phyloP scores from a whole-genome alignment of 352 stramenopile genomes.

The Globisporangium parvum region DNA sequence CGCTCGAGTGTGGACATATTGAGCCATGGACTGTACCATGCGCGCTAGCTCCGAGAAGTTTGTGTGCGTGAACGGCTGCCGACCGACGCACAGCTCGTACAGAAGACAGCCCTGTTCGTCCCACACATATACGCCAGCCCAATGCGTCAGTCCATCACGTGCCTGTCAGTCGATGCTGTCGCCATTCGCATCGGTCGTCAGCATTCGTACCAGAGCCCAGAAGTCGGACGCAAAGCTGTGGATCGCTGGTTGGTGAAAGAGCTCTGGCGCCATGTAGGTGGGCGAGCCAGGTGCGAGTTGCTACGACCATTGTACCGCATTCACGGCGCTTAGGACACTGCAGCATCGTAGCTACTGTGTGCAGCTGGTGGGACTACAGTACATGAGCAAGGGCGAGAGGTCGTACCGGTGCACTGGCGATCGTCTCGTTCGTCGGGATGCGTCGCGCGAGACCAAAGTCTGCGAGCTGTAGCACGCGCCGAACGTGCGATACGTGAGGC shows the following conservation, averaged over 20 bases:
- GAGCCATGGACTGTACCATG: conserved; percentile 31
- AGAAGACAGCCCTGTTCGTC: conserved; percentile 70
- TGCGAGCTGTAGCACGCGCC: conserved; percentile 36
- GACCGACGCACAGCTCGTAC: conserved; percentile 65
- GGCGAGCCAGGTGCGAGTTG: conserved; percentile 69
- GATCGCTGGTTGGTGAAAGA: conserved; percentile 79
- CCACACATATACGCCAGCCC: neutral
- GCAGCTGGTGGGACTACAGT: no score
- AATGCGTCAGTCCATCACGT: neutral
- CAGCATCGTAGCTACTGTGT: neutral
- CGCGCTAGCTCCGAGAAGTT: conserved; percentile 65
- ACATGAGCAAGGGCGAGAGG: no score
- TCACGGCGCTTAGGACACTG: neutral
- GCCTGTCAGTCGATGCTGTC: neutral
- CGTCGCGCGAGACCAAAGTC: conserved; percentile 87
- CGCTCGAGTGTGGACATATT: neutral
- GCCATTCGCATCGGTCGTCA: neutral
- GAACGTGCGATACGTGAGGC: neutral
- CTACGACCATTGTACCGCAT: neutral
- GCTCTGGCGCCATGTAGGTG: conserved; percentile 91
- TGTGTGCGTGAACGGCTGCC: conserved; percentile 63
- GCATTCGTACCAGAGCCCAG: conserved; percentile 59
- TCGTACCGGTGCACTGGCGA: conserved; percentile 26
- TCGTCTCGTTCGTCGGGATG: conserved; percentile 59
- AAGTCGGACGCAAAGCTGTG: conserved; percentile 90